Evolutionary conservation across 176 grass and related monocot species (phyloP).

Genomic region (Carex scoparia): DNA sequence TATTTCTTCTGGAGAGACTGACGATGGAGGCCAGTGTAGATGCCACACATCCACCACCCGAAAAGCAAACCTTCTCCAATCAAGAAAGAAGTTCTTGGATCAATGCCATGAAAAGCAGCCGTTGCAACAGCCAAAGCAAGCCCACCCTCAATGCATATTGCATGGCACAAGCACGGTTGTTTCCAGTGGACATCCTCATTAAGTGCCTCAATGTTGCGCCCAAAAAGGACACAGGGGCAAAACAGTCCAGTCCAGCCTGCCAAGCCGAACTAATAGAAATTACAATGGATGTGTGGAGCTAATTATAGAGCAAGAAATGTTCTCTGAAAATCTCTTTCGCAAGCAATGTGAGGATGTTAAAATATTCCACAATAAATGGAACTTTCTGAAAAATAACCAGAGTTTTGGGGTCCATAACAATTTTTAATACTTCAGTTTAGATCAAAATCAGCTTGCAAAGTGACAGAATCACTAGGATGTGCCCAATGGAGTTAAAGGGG

Average conservation of each 20-base stretch:
- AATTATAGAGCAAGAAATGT: neutral
- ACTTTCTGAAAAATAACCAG: neutral
- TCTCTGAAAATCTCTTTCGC: neutral
- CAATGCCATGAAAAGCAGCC: constrained; percentile 68
- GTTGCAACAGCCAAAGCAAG: constrained; percentile 70
- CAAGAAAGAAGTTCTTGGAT: constrained; percentile 71
- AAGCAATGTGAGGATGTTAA: neutral
- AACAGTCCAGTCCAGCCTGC: constrained; percentile 80
- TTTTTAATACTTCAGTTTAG: neutral
- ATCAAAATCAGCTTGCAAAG: neutral
- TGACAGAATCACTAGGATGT: neutral
- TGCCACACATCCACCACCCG: constrained; percentile 89
- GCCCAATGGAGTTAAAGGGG: neutral
- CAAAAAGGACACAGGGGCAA: constrained; percentile 90
- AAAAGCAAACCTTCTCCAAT: constrained; percentile 84
- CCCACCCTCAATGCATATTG: constrained; percentile 84
- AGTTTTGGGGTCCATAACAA: neutral
- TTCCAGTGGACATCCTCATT: constrained; percentile 79
- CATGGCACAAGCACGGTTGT: constrained; percentile 82
- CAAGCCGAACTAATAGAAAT: constrained; percentile 6
- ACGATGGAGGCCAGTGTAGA: constrained; percentile 77
- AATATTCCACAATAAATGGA: neutral
- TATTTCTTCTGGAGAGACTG: constrained; percentile 93
- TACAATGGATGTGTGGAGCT: neutral
- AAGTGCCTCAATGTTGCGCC: constrained; percentile 69